Percentiles rank a stretch among this genome's conserved stretches.
Conservation (phyloP, 768 basidiomycete species). For the Boletus tomentosulus region DNA sequence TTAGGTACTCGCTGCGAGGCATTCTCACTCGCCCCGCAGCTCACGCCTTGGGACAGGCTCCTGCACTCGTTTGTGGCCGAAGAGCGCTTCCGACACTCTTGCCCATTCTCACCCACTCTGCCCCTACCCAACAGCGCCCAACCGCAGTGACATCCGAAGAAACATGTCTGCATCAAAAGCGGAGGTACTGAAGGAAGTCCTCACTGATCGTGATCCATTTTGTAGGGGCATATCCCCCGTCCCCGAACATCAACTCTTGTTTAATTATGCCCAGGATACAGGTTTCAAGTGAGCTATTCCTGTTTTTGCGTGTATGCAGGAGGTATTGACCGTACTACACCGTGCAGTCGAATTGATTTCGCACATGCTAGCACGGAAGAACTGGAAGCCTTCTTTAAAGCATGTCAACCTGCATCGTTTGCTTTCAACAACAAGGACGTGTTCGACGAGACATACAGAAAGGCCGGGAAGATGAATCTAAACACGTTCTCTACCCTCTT, state of each 20-base stretch:
- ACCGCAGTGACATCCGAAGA: too few relatives aligned
- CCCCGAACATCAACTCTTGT: background rate
- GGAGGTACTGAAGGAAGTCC: background rate
- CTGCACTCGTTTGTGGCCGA: too few relatives aligned
- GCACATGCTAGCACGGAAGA: background rate
- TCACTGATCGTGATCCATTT: background rate
- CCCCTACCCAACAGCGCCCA: too few relatives aligned
- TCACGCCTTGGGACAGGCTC: too few relatives aligned
- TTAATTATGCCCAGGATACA: background rate
- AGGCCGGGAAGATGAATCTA: background rate
- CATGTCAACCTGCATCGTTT: background rate
- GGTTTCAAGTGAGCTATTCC: too few relatives aligned
- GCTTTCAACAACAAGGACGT: background rate
- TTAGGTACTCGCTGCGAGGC: too few relatives aligned
- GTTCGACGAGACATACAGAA: background rate
- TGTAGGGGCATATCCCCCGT: background rate
- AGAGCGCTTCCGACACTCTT: too few relatives aligned
- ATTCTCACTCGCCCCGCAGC: too few relatives aligned
- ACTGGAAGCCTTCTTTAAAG: background rate
- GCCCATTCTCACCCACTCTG: too few relatives aligned
- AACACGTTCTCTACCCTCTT: background rate
- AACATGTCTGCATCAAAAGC: background rate
- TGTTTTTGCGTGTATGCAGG: too few relatives aligned
- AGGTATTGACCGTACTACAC: too few relatives aligned
- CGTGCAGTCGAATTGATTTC: background rate